Evolutionary conservation across 805 yeast genomes (phyloP).

Genomic region (Candida glaebosa): DNA sequence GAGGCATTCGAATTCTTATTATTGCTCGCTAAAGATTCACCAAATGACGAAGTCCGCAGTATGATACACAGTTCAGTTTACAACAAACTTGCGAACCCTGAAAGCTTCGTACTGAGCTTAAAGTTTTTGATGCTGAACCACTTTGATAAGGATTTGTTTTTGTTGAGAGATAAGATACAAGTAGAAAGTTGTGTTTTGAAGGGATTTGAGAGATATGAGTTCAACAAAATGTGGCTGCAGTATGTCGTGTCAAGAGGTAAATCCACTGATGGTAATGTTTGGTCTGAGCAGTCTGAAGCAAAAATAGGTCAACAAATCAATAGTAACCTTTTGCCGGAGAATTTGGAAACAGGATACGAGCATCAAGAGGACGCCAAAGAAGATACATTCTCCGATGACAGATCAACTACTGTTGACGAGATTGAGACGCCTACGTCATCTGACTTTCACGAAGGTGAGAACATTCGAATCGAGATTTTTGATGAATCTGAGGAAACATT

Average conservation of each 20-base stretch:
- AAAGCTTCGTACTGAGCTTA: conserved; percentile 16
- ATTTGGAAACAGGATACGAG: neutral
- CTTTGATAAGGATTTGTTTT: conserved; percentile 23
- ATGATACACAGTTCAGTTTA: conserved; percentile 20
- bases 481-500: neutral
- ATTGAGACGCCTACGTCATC: neutral
- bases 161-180: conserved; percentile 16
- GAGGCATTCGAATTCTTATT: conserved; percentile 30
- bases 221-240: conserved; percentile 18
- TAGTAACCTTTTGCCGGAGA: conserved; percentile 15
- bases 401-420: conserved; percentile 1
- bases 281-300: neutral
- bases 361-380: neutral
- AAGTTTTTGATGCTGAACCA: conserved; percentile 22
- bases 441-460: neutral
- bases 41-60: conserved; percentile 24
- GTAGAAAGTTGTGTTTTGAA: conserved; percentile 9
- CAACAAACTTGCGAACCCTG: conserved; percentile 14
- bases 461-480: neutral
- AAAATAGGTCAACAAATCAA: neutral
- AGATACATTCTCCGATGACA: neutral
- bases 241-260: neutral
- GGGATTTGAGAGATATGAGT: conserved; percentile 12
- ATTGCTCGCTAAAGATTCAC: conserved; percentile 33
- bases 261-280: neutral